These are phyloP conservation scores for Clonostachys rhizophaga DNA, from an alignment of 2,329 filamentous ascomycete species.

Conservation along the genomic window DNA sequence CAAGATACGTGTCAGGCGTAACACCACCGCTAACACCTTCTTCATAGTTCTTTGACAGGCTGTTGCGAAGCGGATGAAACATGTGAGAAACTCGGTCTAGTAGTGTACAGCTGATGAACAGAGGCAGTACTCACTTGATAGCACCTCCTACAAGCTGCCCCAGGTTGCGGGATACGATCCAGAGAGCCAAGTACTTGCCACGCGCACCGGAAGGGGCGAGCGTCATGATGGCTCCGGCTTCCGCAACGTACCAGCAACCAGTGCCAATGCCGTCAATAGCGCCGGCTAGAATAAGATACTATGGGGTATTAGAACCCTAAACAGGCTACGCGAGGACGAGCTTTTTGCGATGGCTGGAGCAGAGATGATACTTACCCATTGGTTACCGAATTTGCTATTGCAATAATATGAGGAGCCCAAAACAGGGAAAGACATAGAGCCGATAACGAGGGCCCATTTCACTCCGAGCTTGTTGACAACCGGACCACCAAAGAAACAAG, in stretches of 20 bases:
- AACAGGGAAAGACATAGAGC: conserved; percentile 32
- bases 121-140: conserved; percentile 28
- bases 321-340: no score
- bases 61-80: conserved; percentile 2
- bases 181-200: conserved; percentile 40
- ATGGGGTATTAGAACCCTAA: neutral
- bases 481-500: conserved; percentile 35
- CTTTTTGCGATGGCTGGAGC: neutral
- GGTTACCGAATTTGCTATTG: conserved; percentile 41
- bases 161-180: conserved; percentile 40
- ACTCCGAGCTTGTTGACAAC: conserved; percentile 40
- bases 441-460: conserved; percentile 37
- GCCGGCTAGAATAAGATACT: conserved; percentile 33
- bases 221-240: conserved; percentile 41
- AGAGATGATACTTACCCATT: conserved; percentile 29
- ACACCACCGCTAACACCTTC: conserved; percentile 28
- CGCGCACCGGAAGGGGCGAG: conserved; percentile 37
- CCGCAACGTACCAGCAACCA: conserved; percentile 43
- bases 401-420: conserved; percentile 40
- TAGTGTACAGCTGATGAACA: neutral
- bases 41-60: conserved; percentile 27
- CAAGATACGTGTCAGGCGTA: conserved; percentile 36
- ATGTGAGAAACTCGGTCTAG: neutral
- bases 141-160: conserved; percentile 40
- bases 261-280: conserved; percentile 29